Evolutionary conservation across 139 green algal genomes (phyloP), one percentile per base, ranked within the genome.

Genomic region (Tetraselmis striata): DNA sequence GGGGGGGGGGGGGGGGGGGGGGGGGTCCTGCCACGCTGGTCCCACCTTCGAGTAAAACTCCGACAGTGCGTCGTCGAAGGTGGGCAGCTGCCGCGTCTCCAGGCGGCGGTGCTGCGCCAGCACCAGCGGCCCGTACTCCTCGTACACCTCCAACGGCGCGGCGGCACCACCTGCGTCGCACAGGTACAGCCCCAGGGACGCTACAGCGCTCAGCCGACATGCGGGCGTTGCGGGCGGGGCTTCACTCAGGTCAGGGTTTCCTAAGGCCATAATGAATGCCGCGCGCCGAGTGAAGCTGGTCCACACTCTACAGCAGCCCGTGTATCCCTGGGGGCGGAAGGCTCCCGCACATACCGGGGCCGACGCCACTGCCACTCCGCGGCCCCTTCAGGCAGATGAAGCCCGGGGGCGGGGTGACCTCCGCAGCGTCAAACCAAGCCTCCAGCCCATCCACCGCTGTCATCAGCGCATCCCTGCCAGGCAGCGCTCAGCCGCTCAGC

Each of bases 1-100:
- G 11, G 18, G 18, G 45, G 45, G 45, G 18, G 11, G n/a, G n/a
- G n/a, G n/a, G n/a, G n/a, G n/a, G n/a, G n/a, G n/a, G n/a, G n/a
- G n/a, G n/a, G n/a, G n/a, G n/a, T n/a, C n/a, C n/a, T 24, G 75
- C 83, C 0, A 25, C 32, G n/a, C n/a, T n/a, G n/a, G n/a, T n/a
- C n/a, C n/a, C n/a, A 94, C 92, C 90, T 95, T 96, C 59, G 86
- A 88, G 84, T 92, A 99, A 82, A 96, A 99, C 78, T 98, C 95
- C 59, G 95, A 92, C 79, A 99, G 28, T 1, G 95, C 96, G 0
- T 80, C 91, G 80, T 99, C 95, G 86, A 98, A 98, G 28, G 87
- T 93, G 11, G 83, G 77, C 80, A 98, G 97, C 28, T 83, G 77
- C 31, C 29, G 1, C n/a, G 22, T 23, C 74, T 87, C 77, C 75